phyloP scores from a whole-genome alignment of 1,139 yeast genomes.

The Scheffersomyces titani region DNA sequence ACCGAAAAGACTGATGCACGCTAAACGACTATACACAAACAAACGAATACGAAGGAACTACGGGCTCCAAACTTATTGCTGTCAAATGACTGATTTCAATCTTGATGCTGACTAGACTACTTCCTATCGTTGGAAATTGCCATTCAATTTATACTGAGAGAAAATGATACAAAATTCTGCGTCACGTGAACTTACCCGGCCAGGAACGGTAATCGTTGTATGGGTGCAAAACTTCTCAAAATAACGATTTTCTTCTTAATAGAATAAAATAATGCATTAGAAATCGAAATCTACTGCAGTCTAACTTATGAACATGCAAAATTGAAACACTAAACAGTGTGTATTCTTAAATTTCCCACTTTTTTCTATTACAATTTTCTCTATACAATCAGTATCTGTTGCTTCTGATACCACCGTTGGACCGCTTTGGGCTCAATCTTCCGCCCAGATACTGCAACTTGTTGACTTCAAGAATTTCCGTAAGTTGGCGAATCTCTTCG shows the following conservation, averaged over 20 bases:
- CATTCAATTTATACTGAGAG: background rate
- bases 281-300: no score
- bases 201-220: background rate
- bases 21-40: background rate
- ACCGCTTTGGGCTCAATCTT: constrained; percentile 4
- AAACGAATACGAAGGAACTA: background rate
- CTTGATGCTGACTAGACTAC: background rate
- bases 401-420: constrained; percentile 6
- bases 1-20: background rate
- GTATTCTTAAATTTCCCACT: no score
- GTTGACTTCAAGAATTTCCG: constrained; percentile 14
- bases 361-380: background rate
- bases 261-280: no score
- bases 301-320: no score
- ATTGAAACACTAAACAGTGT: no score
- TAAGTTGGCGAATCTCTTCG: constrained; percentile 16
- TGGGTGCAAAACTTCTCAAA: background rate
- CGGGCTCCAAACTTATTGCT: background rate
- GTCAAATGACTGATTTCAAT: background rate
- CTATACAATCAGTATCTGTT: constrained; percentile 4
- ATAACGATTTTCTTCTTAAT: no score
- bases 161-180: background rate
- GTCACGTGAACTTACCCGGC: background rate
- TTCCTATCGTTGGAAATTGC: background rate
- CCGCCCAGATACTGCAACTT: constrained; percentile 13